Conservation (phyloP, 2,329 filamentous ascomycete species). For the Trichoderma sp. region DNA sequence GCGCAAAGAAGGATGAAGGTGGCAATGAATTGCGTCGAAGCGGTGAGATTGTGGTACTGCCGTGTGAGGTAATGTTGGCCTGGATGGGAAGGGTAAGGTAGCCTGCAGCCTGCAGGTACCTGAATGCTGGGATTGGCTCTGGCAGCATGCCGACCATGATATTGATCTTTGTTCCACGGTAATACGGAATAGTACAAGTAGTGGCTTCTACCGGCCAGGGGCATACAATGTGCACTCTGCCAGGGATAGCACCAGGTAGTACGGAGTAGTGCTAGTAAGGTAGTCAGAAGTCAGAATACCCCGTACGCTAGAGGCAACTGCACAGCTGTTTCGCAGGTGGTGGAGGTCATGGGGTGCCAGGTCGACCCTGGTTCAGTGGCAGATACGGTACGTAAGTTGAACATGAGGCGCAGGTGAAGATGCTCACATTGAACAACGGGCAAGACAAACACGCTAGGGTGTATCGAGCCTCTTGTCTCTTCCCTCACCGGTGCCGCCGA, state of each 20-base stretch:
- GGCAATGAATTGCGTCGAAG: neutral
- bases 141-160: neutral
- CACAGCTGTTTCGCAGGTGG: slow-evolving; percentile 1
- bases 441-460: neutral
- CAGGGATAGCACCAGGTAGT: neutral
- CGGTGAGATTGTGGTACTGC: slow-evolving; percentile 17
- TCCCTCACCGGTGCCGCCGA: neutral
- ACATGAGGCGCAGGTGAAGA: no score
- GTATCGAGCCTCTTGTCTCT: neutral
- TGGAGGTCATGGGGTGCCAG: neutral
- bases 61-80: neutral
- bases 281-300: neutral
- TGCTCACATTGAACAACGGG: neutral
- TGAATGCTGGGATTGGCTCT: neutral
- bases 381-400: neutral
- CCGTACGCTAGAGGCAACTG: neutral
- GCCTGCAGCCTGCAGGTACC: slow-evolving; percentile 25
- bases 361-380: no score
- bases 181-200: neutral
- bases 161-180: neutral
- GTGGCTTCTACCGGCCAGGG: neutral
- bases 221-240: neutral
- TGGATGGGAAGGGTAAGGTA: slow-evolving; percentile 1
- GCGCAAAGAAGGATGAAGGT: neutral
- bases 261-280: neutral